Base-by-base conservation (phyloP, 108 stramenopile genomes). In the Parmales sp. region DNA sequence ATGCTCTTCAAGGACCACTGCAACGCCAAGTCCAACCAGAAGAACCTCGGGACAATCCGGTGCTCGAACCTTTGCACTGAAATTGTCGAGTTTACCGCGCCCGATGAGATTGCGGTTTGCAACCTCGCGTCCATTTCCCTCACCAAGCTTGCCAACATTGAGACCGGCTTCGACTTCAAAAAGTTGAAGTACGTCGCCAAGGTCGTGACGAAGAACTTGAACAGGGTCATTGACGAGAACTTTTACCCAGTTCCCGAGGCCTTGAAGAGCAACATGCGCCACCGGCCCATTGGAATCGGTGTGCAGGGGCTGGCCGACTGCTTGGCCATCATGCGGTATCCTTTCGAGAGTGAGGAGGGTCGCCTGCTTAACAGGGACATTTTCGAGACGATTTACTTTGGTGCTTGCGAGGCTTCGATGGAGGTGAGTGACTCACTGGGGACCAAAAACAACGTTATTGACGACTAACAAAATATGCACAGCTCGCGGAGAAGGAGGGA, bases 361-460 rank as follows among this genome's bases (percentile, higher is more conserved):
- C 76, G 83, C 38, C 38, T 77, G 37, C 76, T 98, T 63, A 98
- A 99, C 83, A 80, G 82, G 63, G 90, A 95, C 72, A 96, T 99
- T 73, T 99, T 98, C 74, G 99, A 99, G 80, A 97, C 99, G 37
- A 98, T 98, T 60, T 99, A 99, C 83, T 98, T 90, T 76, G 97
- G 94, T 43, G 94, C 99, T 28, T 76, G 86, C 72, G 84, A 81
- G 48, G 95, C 96, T 38, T 93, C 91, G 67, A 82, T 83, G 74
- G 92, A 96, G 67, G 82, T 99, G 26, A n/a, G n/a, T n/a, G n/a
- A n/a, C n/a, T n/a, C n/a, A n/a, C n/a, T n/a, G n/a, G n/a, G n/a
- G n/a, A n/a, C n/a, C n/a, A n/a, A n/a, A n/a, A n/a, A n/a, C n/a
- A n/a, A n/a, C n/a, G n/a, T n/a, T n/a, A n/a, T n/a, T n/a, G n/a